Conservation (phyloP, 2,329 filamentous ascomycete species). For the Botrytis deweyae region DNA sequence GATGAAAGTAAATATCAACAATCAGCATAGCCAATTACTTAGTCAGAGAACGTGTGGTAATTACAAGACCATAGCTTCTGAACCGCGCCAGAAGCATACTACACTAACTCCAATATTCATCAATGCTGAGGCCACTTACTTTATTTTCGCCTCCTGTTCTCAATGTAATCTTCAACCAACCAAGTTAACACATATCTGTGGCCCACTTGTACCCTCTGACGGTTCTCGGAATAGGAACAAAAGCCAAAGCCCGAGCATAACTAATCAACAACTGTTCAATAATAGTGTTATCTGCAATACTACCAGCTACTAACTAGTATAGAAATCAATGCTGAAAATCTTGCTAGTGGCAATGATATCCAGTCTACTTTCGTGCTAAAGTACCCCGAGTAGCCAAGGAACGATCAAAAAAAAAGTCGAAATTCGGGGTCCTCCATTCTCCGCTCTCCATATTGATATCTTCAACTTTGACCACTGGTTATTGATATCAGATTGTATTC, state of each 20-base stretch:
- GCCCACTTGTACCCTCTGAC: neutral
- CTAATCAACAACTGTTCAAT: neutral
- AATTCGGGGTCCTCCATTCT: neutral
- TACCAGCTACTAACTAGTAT: neutral
- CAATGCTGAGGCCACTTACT: neutral
- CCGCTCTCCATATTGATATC: neutral
- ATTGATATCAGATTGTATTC: neutral
- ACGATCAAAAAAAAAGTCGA: neutral
- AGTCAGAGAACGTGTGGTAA: neutral
- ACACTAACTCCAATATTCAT: neutral
- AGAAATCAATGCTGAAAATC: neutral
- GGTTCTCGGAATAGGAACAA: neutral
- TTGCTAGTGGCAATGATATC: neutral
- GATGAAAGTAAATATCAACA: neutral
- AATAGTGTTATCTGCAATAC: neutral
- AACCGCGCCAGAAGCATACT: neutral
- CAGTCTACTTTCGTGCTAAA: neutral
- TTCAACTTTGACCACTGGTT: neutral
- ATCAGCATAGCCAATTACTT: neutral
- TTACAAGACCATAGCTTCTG: neutral
- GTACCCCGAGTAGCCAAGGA: neutral
- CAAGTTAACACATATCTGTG: neutral
- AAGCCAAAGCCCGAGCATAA: neutral
- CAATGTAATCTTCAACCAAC: neutral
- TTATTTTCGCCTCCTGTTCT: neutral